Percentiles rank a stretch among this genome's conserved stretches.
phyloP scores from a whole-genome alignment of 2,329 filamentous ascomycete species.

The Helicocarpus griseus region DNA sequence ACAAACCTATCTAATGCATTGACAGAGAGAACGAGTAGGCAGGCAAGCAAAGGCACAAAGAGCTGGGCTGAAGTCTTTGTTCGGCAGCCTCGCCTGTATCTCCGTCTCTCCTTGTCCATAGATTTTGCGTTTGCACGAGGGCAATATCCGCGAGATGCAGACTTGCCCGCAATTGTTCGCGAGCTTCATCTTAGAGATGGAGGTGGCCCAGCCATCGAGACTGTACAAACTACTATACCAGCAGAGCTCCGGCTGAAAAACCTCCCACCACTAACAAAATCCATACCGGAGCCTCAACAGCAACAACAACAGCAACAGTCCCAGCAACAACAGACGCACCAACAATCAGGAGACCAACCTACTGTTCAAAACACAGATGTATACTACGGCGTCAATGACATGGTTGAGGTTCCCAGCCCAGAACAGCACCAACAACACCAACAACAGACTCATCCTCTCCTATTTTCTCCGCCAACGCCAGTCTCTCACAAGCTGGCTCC shows the following conservation, averaged over 20 bases:
- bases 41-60: constrained; percentile 2
- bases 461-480: background rate
- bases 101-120: constrained; percentile 9
- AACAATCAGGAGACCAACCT: background rate
- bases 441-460: background rate
- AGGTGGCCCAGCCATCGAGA: background rate
- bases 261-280: background rate
- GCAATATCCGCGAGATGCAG: constrained; percentile 7
- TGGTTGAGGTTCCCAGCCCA: background rate
- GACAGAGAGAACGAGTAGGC: background rate
- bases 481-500: background rate
- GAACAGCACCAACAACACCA: background rate
- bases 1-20: background rate
- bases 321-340: background rate
- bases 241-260: background rate
- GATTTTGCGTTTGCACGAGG: constrained; percentile 9
- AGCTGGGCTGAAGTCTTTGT: constrained; percentile 10
- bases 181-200: constrained; percentile 2
- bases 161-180: constrained; percentile 8
- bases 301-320: background rate
- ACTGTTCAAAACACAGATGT: background rate
- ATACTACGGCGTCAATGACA: background rate
- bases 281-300: background rate
- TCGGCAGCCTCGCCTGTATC: constrained; percentile 7
- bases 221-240: background rate